Evolutionary conservation across 257 asterid genomes (phyloP).

Genomic region (Fraxinus anomala): DNA sequence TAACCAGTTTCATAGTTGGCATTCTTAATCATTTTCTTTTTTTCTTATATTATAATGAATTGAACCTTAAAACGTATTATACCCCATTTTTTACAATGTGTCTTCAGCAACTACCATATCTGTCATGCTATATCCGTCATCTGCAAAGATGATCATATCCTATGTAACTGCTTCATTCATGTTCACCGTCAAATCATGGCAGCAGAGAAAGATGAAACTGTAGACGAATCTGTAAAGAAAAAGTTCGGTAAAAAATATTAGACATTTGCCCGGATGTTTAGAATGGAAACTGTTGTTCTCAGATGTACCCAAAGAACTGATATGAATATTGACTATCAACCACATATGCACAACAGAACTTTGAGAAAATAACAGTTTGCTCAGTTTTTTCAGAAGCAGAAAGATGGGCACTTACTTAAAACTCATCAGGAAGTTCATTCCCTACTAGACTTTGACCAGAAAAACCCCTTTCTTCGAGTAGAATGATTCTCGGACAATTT

Average conservation of each 20-base stretch:
- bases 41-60: constrained; percentile 40
- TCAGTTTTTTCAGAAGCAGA: neutral
- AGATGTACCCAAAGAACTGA: neutral
- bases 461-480: constrained; percentile 49
- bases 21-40: constrained; percentile 32
- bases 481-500: constrained; percentile 50
- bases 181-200: constrained; percentile 2
- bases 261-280: neutral
- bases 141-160: constrained; percentile 11
- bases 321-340: neutral
- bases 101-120: constrained; percentile 38
- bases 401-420: constrained; percentile 32
- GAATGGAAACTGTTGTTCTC: neutral
- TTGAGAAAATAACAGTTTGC: neutral
- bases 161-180: constrained; percentile 11
- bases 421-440: constrained; percentile 37
- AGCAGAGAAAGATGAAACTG: constrained; percentile 26
- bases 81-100: constrained; percentile 58
- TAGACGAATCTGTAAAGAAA: constrained; percentile 19
- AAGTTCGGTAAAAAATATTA: neutral
- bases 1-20: constrained; percentile 31
- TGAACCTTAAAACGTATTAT: constrained; percentile 32
- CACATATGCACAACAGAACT: neutral
- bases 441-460: constrained; percentile 70
- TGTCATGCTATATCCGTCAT: constrained; percentile 28